phyloP scores from a whole-genome alignment of 1,139 yeast species.

The Debaryomyces nepalensis region DNA sequence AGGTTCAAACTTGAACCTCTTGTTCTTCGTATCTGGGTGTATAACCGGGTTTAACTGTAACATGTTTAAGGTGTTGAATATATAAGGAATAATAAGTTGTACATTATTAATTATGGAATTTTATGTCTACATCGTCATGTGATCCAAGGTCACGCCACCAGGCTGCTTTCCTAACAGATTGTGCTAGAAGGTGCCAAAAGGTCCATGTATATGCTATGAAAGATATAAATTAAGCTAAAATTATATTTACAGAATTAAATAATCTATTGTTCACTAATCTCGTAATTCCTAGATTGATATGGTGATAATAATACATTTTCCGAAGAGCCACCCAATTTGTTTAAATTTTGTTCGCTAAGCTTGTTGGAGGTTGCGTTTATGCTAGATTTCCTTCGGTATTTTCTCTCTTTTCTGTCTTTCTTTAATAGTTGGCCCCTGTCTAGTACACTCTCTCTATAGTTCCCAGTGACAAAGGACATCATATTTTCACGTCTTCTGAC shows the following conservation, averaged over 20 bases:
- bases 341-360: constrained; percentile 36
- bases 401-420: constrained; percentile 43
- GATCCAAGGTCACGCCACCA: no score
- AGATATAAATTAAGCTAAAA: not conserved
- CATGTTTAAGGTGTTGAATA: constrained; percentile 26
- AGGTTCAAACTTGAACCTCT: constrained; percentile 78
- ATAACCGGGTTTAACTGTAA: constrained; percentile 43
- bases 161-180: no score
- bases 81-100: not conserved
- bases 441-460: constrained; percentile 18
- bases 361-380: constrained; percentile 13
- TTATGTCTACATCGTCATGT: no score
- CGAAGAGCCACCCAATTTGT: constrained; percentile 20
- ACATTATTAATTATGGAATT: constrained; percentile 7
- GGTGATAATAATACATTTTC: constrained; percentile 9
- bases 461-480: constrained; percentile 37
- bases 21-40: constrained; percentile 48
- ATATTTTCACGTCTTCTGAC: constrained; percentile 61
- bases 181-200: no score
- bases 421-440: constrained; percentile 35
- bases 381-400: constrained; percentile 37
- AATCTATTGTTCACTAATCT: constrained; percentile 3
- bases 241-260: constrained; percentile 7
- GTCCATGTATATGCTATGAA: no score
- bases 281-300: constrained; percentile 12